phyloP scores from a whole-genome alignment of 140 eudicot genomes.

The Stevia rebaudiana region DNA sequence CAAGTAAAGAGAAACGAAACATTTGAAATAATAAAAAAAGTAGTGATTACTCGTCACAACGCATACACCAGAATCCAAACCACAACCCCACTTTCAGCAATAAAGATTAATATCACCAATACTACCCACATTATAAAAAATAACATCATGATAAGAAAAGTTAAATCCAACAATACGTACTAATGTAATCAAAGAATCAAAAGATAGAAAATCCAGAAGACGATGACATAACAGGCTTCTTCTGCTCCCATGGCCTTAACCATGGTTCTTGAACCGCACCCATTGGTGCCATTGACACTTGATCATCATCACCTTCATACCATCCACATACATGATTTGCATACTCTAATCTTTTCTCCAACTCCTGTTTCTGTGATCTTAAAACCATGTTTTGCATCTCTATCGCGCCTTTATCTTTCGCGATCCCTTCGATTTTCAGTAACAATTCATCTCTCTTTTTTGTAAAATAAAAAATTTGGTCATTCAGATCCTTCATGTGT shows the following conservation, averaged over 20 bases:
- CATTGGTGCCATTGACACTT: background rate
- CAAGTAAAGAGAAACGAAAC: background rate
- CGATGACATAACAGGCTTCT: conserved; percentile 34
- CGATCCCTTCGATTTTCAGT: conserved; percentile 27
- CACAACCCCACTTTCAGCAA: conserved; percentile 1
- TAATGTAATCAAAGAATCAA: conserved; percentile 2
- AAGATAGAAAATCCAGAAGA: conserved; percentile 30
- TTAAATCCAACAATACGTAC: background rate
- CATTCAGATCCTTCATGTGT: conserved; percentile 61
- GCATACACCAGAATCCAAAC: background rate
- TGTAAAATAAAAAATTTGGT: conserved; percentile 35
- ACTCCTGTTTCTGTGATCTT: conserved; percentile 41
- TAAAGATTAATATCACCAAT: background rate
- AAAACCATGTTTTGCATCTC: conserved; percentile 52
- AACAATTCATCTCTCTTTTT: conserved; percentile 37
- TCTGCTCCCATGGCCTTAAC: conserved; percentile 38
- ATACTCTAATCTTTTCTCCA: conserved; percentile 46
- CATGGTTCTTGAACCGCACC: conserved; percentile 38
- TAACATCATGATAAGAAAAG: background rate
- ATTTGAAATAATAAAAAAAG: background rate
- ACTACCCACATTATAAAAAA: background rate
- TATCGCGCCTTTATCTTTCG: conserved; percentile 11
- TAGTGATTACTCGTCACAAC: background rate
- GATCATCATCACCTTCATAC: conserved; percentile 24
- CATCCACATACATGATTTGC: conserved; percentile 36